These are phyloP conservation scores for Groenewaldozyma tartarivorans DNA, from an alignment of 805 yeast genomes.

Conservation along the genomic window DNA sequence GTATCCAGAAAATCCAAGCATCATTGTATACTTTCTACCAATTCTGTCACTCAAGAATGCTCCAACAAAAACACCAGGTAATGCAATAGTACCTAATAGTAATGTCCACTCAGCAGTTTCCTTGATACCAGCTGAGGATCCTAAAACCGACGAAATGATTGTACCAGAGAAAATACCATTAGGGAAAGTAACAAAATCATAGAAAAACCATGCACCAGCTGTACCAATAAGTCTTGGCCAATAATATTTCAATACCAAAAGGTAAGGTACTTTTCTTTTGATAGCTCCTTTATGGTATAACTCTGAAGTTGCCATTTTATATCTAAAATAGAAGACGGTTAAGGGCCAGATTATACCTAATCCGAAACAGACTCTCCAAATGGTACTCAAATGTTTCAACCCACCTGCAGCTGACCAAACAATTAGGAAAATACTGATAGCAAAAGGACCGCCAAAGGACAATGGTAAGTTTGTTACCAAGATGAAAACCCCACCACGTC, in stretches of 20 bases:
- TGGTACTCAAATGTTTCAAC: conserved; percentile 31
- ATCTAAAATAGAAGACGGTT: conserved; percentile 59
- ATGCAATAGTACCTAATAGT: conserved; percentile 50
- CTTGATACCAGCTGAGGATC: conserved; percentile 39
- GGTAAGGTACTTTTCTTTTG: conserved; percentile 46
- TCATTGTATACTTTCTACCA: conserved; percentile 65
- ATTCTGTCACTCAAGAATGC: conserved; percentile 54
- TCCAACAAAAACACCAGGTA: conserved; percentile 68
- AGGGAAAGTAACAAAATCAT: conserved; percentile 75
- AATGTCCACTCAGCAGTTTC: conserved; percentile 66
- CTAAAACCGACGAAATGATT: conserved; percentile 47
- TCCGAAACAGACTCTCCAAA: conserved; percentile 67
- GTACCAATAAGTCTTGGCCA: conserved; percentile 64
- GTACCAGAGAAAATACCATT: conserved; percentile 61
- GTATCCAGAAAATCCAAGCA: conserved; percentile 63
- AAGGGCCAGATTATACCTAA: conserved; percentile 66
- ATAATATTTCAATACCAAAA: conserved; percentile 51
- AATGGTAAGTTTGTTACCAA: conserved; percentile 66
- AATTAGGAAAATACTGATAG: conserved; percentile 55
- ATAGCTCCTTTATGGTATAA: conserved; percentile 57
- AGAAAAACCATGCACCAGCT: conserved; percentile 69
- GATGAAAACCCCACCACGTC: conserved; percentile 55
- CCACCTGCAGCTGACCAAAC: conserved; percentile 44
- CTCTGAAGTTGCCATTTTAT: conserved; percentile 55
- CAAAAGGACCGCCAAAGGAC: conserved; percentile 73